Evolutionary conservation across 495 filamentous ascomycete species (phyloP).

Genomic region (Xylaria longipes): DNA sequence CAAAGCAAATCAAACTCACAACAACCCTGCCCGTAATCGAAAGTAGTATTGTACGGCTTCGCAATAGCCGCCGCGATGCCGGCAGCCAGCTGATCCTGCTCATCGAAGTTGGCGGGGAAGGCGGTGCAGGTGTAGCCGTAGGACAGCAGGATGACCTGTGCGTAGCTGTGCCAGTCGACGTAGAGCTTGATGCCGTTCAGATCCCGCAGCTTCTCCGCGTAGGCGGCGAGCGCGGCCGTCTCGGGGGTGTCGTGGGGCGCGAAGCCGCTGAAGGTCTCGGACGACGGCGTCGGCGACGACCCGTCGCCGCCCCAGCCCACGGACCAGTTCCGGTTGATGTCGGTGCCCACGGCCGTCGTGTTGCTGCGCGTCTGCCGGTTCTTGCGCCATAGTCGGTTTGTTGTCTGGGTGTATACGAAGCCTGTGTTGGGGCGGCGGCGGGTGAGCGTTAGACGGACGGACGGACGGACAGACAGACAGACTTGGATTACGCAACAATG

Average conservation of each 20-base stretch:
- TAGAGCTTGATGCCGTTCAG: constrained; percentile 61
- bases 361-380: constrained; percentile 58
- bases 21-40: constrained; percentile 62
- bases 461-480: too few species aligned
- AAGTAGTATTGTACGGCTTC: constrained; percentile 52
- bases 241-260: constrained; percentile 57
- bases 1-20: constrained; percentile 15
- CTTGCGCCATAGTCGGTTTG: constrained; percentile 67
- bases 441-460: too few species aligned
- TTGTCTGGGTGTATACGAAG: constrained; percentile 68
- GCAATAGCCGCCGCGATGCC: constrained; percentile 51
- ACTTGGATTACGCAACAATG: too few species aligned
- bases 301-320: constrained; percentile 52
- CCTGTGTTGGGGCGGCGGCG: constrained; percentile 46
- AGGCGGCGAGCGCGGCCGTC: constrained; percentile 51
- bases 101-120: constrained; percentile 52
- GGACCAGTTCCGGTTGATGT: constrained; percentile 72
- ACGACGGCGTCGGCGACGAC: constrained; percentile 59
- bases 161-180: constrained; percentile 68
- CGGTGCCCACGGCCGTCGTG: constrained; percentile 59
- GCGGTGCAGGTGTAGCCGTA: constrained; percentile 49
- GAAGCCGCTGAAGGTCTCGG: constrained; percentile 60
- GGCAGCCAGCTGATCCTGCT: constrained; percentile 50
- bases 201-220: constrained; percentile 46
- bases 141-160: constrained; percentile 52